Evolutionary conservation across 768 basidiomycete genomes (phyloP), one percentile per base, ranked within the genome.

Genomic region (Mycena haematopus): DNA sequence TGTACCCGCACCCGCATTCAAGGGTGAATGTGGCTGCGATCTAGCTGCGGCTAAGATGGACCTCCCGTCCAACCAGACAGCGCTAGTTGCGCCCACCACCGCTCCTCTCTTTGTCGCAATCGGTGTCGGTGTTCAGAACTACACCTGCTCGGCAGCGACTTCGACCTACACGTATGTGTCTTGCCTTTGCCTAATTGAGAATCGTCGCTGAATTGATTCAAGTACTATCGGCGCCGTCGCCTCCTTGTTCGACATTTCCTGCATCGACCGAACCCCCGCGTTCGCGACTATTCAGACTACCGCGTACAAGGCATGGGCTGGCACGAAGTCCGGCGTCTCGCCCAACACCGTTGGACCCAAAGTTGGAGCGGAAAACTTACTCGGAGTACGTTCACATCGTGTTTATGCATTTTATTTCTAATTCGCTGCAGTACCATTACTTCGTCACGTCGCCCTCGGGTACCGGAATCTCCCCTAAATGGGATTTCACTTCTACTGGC

Each of bases 71-170:
- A 66, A 73, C 40, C 75, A 77, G 54, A 63, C 74, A 11, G 58
- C 69, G 0, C 71, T 85, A 38, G 70, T 76, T 3, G 67, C 71
- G 19, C 82, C 82, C 6, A 72, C 73, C 9, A 67, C 67, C 22
- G 60, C 74, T 0, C 73, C 79, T 2, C 72, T 70, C 14, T 82
- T 75, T 68, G 76, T 85, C 52, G 77, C 77, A 8, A 69, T 85
- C 29, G 82, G 75, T 21, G 70, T 84, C 51, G 82, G 70, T 21
- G 67, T 77, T 49, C 79, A 80, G 65, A 80, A 80, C 69, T 82
- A 80, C 69, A 80, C 76, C 22, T 81, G 80, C 67, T 69, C 56
- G 40, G 60, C 66, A 1, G 7, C 42, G 69, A 73, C 61, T 76
- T 59, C 64, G 27, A 75, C 74, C 72, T 81, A 70, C 68, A 69